phyloP scores from a whole-genome alignment of 257 asterid genomes.

The Cinchona pubescens region DNA sequence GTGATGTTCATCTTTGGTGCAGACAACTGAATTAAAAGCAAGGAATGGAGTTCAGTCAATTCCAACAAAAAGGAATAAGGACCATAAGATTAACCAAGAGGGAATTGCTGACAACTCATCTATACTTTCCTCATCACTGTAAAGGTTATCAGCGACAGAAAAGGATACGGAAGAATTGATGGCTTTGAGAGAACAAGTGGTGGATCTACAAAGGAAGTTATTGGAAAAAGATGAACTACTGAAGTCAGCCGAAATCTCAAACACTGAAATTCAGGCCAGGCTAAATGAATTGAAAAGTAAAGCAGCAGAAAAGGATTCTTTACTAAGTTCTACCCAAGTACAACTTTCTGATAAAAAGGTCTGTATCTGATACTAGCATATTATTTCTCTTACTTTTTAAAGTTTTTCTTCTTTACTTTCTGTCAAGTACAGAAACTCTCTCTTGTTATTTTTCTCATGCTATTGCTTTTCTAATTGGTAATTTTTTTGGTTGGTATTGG shows the following conservation, averaged over 20 bases:
- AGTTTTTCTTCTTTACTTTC: not conserved
- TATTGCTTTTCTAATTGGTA: not conserved
- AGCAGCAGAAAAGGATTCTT: constrained; percentile 62
- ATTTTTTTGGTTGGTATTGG: not conserved
- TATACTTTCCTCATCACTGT: constrained; percentile 45
- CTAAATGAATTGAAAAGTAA: constrained; percentile 54
- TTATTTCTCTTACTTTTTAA: not conserved
- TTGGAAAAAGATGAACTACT: constrained; percentile 80
- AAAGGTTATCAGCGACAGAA: constrained; percentile 50
- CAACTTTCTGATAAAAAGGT: constrained; percentile 92
- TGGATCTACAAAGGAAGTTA: constrained; percentile 62
- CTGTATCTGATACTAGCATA: constrained; percentile 6
- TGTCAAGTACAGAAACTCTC: not conserved
- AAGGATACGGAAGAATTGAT: constrained; percentile 80
- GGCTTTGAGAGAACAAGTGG: constrained; percentile 63
- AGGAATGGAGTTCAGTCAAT: constrained; percentile 48
- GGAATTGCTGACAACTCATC: constrained; percentile 51
- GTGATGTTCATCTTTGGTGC: constrained; percentile 32
- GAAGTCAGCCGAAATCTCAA: constrained; percentile 58
- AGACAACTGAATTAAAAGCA: constrained; percentile 53
- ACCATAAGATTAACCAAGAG: constrained; percentile 40
- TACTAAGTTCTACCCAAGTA: constrained; percentile 60
- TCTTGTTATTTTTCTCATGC: not conserved
- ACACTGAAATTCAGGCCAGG: constrained; percentile 44
- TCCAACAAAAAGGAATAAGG: constrained; percentile 50